Conservation (phyloP, 129 eudicot species). For the Flaveria robusta region DNA sequence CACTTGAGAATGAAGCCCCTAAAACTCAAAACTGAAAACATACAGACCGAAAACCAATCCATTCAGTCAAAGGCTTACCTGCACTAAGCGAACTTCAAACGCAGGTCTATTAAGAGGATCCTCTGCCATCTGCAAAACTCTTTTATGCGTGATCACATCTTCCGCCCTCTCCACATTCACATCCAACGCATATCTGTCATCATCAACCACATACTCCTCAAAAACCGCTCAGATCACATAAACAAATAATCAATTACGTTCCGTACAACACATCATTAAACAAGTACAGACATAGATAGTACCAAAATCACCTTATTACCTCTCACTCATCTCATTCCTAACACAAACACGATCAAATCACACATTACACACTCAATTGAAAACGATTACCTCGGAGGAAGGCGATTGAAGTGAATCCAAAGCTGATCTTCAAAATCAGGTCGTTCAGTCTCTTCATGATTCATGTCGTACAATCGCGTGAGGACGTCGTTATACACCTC, state of each 20-base stretch:
- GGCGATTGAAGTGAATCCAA: constrained; percentile 79
- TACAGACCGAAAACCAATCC: neutral
- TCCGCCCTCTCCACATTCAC: constrained; percentile 85
- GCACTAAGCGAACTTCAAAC: constrained; percentile 69
- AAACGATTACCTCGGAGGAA: constrained; percentile 56
- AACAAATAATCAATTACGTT: neutral
- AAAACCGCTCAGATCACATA: constrained; percentile 5
- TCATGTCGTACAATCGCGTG: constrained; percentile 50
- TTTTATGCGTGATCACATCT: constrained; percentile 76
- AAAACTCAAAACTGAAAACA: neutral
- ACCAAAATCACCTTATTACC: too few species aligned
- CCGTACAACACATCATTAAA: neutral
- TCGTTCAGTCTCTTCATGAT: constrained; percentile 44
- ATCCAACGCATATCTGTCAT: constrained; percentile 74
- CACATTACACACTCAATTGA: neutral
- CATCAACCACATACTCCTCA: constrained; percentile 5
- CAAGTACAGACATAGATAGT: neutral
- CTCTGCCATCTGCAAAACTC: constrained; percentile 58
- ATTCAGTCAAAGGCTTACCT: constrained; percentile 39
- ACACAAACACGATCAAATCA: too few species aligned
- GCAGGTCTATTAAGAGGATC: constrained; percentile 65
- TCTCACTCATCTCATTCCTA: too few species aligned
- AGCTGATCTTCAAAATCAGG: constrained; percentile 71
- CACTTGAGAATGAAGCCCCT: neutral
- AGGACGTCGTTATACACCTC: constrained; percentile 67